These are phyloP conservation scores for Casuarina cunninghamiana DNA, from an alignment of 306 rosid species.

Conservation along the genomic window DNA sequence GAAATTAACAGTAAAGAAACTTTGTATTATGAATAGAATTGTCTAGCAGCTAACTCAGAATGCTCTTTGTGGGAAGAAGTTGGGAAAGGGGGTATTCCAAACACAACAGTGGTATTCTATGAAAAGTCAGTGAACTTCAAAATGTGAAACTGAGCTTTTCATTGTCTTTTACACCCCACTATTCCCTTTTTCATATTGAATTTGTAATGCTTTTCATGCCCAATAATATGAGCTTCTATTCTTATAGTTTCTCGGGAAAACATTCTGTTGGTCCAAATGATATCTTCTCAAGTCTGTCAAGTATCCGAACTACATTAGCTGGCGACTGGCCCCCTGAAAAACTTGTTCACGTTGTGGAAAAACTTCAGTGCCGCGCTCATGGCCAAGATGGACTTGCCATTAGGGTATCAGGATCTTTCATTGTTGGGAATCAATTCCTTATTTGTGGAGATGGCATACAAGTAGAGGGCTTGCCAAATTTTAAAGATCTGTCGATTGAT, in stretches of 20 bases:
- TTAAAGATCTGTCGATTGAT: conserved; percentile 84
- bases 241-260: conserved; percentile 76
- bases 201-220: not conserved
- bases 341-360: conserved; percentile 89
- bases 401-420: conserved; percentile 86
- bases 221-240: conserved; percentile 6
- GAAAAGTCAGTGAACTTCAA: not conserved
- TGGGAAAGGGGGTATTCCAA: not conserved
- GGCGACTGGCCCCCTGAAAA: conserved; percentile 96
- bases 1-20: not conserved
- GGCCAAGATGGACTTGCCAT: conserved; percentile 83
- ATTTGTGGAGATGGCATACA: conserved; percentile 97
- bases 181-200: too few relatives aligned
- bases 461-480: conserved; percentile 82
- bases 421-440: conserved; percentile 86
- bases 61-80: too few relatives aligned
- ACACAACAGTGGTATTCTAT: not conserved
- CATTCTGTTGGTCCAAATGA: conserved; percentile 58
- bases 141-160: not conserved
- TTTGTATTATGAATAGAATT: not conserved
- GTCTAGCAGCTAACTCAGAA: not conserved
- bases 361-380: conserved; percentile 77
- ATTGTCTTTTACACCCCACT: not conserved
- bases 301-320: conserved; percentile 64
- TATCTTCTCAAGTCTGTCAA: conserved; percentile 57